Conservation (phyloP, 768 basidiomycete genomes). For the Amyloporia xantha region DNA sequence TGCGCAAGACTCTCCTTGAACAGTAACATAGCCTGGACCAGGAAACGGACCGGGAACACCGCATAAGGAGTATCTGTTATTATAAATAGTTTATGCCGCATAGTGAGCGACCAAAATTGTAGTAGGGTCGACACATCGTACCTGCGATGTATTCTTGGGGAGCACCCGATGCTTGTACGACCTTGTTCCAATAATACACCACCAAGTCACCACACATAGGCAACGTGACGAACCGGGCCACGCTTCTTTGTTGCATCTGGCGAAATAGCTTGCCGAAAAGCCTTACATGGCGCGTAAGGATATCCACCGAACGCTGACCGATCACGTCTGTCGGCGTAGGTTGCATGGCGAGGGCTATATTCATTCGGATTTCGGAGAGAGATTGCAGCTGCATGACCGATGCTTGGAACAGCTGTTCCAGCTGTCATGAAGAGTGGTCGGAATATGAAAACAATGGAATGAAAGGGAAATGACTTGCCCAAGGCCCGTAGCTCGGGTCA, state of each 20-base stretch:
- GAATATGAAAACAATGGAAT: neutral
- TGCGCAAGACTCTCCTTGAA: conserved; percentile 79
- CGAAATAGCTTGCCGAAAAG: conserved; percentile 79
- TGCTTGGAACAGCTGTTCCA: conserved; percentile 53
- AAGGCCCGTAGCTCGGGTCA: conserved; percentile 37
- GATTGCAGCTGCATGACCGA: conserved; percentile 50
- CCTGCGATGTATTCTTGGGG: conserved; percentile 51
- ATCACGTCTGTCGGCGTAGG: conserved; percentile 30
- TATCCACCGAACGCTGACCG: conserved; percentile 40
- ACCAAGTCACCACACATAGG: conserved; percentile 62
- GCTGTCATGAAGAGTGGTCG: conserved; percentile 31
- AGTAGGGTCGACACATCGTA: no score
- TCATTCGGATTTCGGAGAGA: conserved; percentile 52
- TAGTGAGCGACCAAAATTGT: no score
- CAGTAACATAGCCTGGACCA: conserved; percentile 80
- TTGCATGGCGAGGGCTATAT: conserved; percentile 39
- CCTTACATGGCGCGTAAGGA: conserved; percentile 62
- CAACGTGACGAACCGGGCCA: conserved; percentile 52
- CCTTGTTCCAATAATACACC: conserved; percentile 76
- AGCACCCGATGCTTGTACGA: conserved; percentile 60
- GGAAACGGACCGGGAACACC: conserved; percentile 68
- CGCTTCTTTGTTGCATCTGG: conserved; percentile 57
- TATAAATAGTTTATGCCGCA: no score
- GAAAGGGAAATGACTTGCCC: conserved; percentile 40
- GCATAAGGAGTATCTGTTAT: conserved; percentile 56